Conservation (phyloP, 306 rosid genomes). For the Spatholobus suberectus region DNA sequence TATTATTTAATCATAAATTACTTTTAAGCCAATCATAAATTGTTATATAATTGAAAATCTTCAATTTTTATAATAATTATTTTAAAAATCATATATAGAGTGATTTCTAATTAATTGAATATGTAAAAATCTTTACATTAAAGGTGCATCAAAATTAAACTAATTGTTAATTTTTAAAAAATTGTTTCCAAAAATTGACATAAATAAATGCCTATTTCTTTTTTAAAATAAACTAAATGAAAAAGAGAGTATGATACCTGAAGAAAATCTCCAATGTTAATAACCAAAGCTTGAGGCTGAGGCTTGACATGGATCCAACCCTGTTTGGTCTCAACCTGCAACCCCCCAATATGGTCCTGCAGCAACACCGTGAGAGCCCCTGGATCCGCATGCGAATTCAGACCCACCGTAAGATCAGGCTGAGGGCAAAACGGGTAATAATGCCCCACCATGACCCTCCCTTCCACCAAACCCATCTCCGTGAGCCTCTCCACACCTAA, state of each 20-base stretch:
- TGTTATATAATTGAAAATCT: too few species aligned
- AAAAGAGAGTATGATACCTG: slow-evolving; percentile 51
- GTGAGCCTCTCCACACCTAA: slow-evolving; percentile 41
- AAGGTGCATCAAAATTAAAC: too few species aligned
- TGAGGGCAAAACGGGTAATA: slow-evolving; percentile 66
- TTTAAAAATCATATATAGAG: too few species aligned
- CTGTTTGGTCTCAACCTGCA: slow-evolving; percentile 63
- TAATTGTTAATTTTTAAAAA: too few species aligned
- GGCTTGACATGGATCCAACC: slow-evolving; percentile 82
- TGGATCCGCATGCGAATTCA: slow-evolving; percentile 78
- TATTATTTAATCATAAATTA: too few species aligned
- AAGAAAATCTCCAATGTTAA: slow-evolving; percentile 83
- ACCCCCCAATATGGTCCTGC: slow-evolving; percentile 85
- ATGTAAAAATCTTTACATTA: too few species aligned
- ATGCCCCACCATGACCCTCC: slow-evolving; percentile 52
- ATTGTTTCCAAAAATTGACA: too few species aligned
- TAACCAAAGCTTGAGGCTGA: slow-evolving; percentile 69
- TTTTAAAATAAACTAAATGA: too few species aligned
- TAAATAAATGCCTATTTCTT: too few species aligned
- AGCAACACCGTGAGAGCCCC: slow-evolving; percentile 65
- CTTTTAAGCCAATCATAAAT: too few species aligned
- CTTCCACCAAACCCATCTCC: slow-evolving; percentile 38
- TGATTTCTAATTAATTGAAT: too few species aligned
- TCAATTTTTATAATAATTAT: too few species aligned
- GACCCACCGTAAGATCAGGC: slow-evolving; percentile 70